These are phyloP conservation scores for Apiospora hydei DNA, from an alignment of 2,329 filamentous ascomycete species.

Conservation along the genomic window DNA sequence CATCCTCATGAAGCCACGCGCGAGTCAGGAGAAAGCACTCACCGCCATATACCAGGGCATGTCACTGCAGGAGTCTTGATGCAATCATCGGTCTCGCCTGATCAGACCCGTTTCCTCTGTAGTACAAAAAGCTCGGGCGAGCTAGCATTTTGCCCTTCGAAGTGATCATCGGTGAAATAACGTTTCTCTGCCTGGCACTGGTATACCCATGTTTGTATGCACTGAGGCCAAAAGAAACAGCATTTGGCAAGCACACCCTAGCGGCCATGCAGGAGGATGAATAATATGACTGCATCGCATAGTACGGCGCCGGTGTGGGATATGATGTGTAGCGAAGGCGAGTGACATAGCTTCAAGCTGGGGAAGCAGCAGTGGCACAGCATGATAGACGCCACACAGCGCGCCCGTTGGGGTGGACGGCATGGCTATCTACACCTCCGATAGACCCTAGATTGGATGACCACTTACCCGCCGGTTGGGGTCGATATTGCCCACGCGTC, in stretches of 20 bases:
- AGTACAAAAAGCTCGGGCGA: not conserved
- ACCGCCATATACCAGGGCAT: slow-evolving; percentile 1
- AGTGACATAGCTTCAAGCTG: not conserved
- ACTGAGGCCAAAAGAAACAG: not conserved
- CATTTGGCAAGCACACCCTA: not conserved
- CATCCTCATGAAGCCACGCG: not conserved
- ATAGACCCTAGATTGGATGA: not conserved
- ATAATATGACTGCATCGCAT: not conserved
- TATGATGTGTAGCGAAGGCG: not conserved
- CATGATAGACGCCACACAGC: slow-evolving; percentile 9
- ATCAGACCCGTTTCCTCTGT: not conserved
- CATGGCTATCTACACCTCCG: slow-evolving; percentile 8
- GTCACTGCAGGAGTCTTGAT: not conserved
- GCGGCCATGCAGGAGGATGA: not conserved
- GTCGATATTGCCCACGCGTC: not conserved
- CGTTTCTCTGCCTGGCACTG: not conserved
- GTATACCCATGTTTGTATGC: not conserved
- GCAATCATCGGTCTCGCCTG: not conserved
- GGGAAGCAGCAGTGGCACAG: slow-evolving; percentile 2
- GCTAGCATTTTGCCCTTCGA: not conserved
- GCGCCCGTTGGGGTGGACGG: not conserved
- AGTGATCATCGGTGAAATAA: not conserved
- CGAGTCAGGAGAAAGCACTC: slow-evolving; percentile 7
- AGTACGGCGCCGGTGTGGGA: not conserved
- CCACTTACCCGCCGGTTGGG: not conserved